Conservation (phyloP, 441 rosid genomes). For the Adansonia grandidieri region DNA sequence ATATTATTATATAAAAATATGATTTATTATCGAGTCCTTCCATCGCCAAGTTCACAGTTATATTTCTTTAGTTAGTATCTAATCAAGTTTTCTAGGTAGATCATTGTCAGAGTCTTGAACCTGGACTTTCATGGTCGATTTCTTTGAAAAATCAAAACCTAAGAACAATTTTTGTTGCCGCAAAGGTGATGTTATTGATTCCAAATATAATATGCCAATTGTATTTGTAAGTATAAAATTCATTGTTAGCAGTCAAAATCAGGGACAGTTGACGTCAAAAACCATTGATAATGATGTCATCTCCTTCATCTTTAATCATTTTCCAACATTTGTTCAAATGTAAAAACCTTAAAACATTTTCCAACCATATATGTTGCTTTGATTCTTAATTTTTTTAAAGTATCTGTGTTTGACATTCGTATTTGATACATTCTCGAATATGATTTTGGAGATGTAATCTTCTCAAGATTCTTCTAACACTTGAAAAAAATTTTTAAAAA, state of each 20-base stretch:
- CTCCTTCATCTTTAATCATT: background rate
- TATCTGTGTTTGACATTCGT: too few species aligned
- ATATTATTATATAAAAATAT: too few species aligned
- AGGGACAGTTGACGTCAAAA: background rate
- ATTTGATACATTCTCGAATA: too few species aligned
- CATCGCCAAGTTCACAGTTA: too few species aligned
- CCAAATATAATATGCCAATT: background rate
- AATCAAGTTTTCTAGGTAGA: background rate
- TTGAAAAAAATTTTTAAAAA: too few species aligned
- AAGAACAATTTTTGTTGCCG: background rate
- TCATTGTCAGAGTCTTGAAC: background rate
- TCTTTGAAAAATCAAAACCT: background rate
- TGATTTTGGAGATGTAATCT: too few species aligned
- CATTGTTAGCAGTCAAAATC: background rate
- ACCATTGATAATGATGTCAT: background rate
- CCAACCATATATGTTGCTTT: too few species aligned
- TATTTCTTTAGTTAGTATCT: background rate
- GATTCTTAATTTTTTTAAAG: too few species aligned
- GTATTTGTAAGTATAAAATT: background rate
- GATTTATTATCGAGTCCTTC: too few species aligned
- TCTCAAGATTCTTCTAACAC: too few species aligned
- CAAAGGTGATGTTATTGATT: too few species aligned
- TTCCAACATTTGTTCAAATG: background rate
- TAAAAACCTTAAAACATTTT: constrained; percentile 31
- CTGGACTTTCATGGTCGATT: background rate